Conservation (phyloP, 495 filamentous ascomycete species). For the Aspergillus avenaceus region DNA sequence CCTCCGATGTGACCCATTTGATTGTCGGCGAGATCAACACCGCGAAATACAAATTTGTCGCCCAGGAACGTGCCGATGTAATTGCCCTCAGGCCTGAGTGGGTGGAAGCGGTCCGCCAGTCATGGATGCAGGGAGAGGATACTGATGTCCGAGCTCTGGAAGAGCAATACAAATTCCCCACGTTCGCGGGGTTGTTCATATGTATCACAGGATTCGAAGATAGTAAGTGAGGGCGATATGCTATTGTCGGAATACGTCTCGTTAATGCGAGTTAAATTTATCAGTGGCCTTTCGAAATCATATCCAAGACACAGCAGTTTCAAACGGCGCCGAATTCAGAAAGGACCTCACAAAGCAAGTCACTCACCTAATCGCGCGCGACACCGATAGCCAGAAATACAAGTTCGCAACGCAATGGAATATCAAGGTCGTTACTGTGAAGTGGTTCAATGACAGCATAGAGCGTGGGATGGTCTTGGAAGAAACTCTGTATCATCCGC, state of each 20-base stretch:
- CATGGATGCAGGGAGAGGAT: conserved; percentile 79
- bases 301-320: conserved; percentile 59
- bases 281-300: conserved; percentile 61
- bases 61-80: conserved; percentile 81
- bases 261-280: conserved; percentile 13
- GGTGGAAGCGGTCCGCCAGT: conserved; percentile 75
- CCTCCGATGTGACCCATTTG: conserved; percentile 91
- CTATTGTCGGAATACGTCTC: not conserved
- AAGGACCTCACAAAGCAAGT: conserved; percentile 78
- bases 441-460: conserved; percentile 84
- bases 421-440: conserved; percentile 68
- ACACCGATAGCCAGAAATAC: conserved; percentile 82
- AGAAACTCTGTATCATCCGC: conserved; percentile 75
- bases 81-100: conserved; percentile 72
- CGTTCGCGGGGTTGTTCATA: conserved; percentile 63
- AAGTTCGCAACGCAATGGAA: conserved; percentile 75
- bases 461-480: conserved; percentile 92
- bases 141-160: conserved; percentile 70
- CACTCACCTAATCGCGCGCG: conserved; percentile 79
- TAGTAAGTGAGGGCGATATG: conserved; percentile 45
- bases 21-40: conserved; percentile 85
- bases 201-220: conserved; percentile 92
- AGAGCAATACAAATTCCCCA: conserved; percentile 53
- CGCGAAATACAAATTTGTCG: conserved; percentile 92
- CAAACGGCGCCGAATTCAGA: conserved; percentile 75